Conservation (phyloP, 345 rosid species). For the Noccaea bulbosa region DNA sequence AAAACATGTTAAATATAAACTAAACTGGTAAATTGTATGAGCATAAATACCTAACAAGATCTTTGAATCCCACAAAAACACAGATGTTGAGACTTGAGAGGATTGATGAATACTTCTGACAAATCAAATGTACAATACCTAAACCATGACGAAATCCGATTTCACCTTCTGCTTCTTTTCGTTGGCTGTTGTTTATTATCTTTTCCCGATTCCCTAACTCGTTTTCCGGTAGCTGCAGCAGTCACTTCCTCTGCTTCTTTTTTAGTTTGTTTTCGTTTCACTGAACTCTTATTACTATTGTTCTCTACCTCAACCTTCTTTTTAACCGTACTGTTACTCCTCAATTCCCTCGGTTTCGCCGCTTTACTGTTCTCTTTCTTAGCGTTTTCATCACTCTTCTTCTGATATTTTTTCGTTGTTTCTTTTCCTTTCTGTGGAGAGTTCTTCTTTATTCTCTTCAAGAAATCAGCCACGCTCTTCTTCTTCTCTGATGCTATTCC, state of each 20-base stretch:
- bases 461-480: slow-evolving; percentile 69
- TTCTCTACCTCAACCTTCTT: slow-evolving; percentile 49
- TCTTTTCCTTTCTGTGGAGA: slow-evolving; percentile 48
- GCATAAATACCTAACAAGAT: slow-evolving; percentile 7
- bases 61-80: slow-evolving; percentile 28
- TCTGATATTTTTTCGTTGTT: slow-evolving; percentile 38
- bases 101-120: slow-evolving; percentile 19
- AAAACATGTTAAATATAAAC: slow-evolving; percentile 10
- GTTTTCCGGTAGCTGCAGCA: slow-evolving; percentile 47
- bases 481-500: slow-evolving; percentile 50
- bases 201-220: slow-evolving; percentile 48
- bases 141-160: slow-evolving; percentile 5
- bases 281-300: slow-evolving; percentile 35
- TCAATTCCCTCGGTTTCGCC: slow-evolving; percentile 50
- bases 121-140: slow-evolving; percentile 38
- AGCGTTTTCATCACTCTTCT: slow-evolving; percentile 40
- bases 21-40: slow-evolving; percentile 14
- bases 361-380: slow-evolving; percentile 44
- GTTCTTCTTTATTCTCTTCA: slow-evolving; percentile 67
- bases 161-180: slow-evolving; percentile 46
- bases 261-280: slow-evolving; percentile 53
- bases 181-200: slow-evolving; percentile 43
- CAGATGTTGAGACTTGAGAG: slow-evolving; percentile 1
- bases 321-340: slow-evolving; percentile 44
- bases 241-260: slow-evolving; percentile 39